Percentiles rank a stretch among this genome's conserved stretches.
Conservation (phyloP, 768 basidiomycete species). For the Podaxis sp. region DNA sequence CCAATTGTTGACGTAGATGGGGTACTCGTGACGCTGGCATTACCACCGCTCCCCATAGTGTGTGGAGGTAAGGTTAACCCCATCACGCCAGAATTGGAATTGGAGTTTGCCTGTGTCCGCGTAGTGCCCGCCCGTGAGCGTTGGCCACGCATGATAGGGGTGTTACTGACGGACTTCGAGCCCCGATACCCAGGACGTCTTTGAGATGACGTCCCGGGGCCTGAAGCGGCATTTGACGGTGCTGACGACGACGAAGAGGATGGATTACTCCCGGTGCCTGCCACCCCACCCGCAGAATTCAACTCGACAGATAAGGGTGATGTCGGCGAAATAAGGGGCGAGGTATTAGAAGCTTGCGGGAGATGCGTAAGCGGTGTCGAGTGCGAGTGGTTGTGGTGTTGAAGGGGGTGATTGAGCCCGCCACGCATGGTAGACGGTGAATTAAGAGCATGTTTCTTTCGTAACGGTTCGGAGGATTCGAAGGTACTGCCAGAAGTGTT, state of each 20-base stretch:
- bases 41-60: neutral
- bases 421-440: neutral
- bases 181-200: neutral
- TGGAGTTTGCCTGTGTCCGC: neutral
- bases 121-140: neutral
- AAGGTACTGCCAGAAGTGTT: neutral
- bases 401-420: neutral
- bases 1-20: neutral
- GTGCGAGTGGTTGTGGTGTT: neutral
- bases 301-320: neutral
- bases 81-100: neutral
- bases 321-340: slow-evolving; percentile 5
- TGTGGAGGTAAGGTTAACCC: neutral
- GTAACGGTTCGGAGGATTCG: slow-evolving; percentile 1
- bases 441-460: slow-evolving; percentile 1
- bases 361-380: neutral
- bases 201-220: neutral
- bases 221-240: neutral
- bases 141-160: slow-evolving; percentile 6
- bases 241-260: neutral
- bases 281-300: neutral
- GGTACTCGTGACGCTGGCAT: slow-evolving; percentile 2
- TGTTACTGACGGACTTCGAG: slow-evolving; percentile 7
- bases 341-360: neutral
- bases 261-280: neutral